These are phyloP conservation scores for Gossypium ekmanianum DNA, from an alignment of 345 rosid genomes.

Conservation along the genomic window DNA sequence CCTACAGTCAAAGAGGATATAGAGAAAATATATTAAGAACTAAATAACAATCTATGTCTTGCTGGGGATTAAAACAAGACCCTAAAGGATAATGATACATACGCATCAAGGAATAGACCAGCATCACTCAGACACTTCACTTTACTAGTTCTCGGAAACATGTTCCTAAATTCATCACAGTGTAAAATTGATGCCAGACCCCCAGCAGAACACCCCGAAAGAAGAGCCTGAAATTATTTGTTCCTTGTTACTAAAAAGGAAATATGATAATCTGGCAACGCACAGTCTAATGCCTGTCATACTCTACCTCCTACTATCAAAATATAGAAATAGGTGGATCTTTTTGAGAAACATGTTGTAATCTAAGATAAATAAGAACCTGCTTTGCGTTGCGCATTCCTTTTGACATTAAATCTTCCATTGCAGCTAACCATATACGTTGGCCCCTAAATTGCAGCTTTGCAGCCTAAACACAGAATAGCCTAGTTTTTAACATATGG, in stretches of 20 bases:
- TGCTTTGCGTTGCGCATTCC: constrained; percentile 82
- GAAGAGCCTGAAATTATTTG: constrained; percentile 61
- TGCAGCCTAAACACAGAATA: constrained; percentile 49
- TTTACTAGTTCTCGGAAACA: constrained; percentile 56
- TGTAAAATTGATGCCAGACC: constrained; percentile 87
- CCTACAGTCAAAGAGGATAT: constrained; percentile 38
- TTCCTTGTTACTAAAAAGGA: background rate
- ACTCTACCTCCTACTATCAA: background rate
- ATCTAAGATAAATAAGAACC: constrained; percentile 36
- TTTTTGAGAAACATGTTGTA: background rate
- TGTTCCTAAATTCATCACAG: constrained; percentile 76
- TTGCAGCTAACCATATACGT: constrained; percentile 87
- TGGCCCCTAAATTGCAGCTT: constrained; percentile 87
- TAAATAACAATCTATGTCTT: constrained; percentile 9
- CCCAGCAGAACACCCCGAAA: constrained; percentile 96
- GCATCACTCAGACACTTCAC: constrained; percentile 99
- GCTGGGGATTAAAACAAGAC: constrained; percentile 2
- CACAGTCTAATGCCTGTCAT: background rate
- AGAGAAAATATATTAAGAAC: constrained; percentile 10
- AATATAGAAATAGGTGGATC: background rate
- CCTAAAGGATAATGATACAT: constrained; percentile 24
- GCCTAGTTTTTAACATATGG: background rate
- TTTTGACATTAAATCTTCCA: constrained; percentile 65
- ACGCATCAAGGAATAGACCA: constrained; percentile 93
- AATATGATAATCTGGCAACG: no score